phyloP scores from a whole-genome alignment of 169 alveolate genomes.

The Plasmodium yoelii region DNA sequence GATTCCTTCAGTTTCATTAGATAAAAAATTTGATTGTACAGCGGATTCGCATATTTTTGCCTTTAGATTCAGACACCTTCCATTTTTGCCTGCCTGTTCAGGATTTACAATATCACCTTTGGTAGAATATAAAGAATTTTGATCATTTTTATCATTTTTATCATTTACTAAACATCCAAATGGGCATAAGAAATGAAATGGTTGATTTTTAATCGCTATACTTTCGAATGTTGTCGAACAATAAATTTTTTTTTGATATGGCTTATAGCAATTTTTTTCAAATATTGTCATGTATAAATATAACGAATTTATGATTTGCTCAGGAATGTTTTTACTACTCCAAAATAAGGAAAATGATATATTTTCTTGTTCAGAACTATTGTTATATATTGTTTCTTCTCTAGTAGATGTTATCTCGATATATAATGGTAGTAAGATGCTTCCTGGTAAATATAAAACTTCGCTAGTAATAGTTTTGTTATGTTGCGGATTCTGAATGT shows the following conservation, averaged over 20 bases:
- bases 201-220: constrained; percentile 31
- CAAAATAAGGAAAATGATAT: constrained; percentile 59
- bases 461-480: constrained; percentile 26
- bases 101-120: neutral
- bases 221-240: constrained; percentile 49
- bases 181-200: constrained; percentile 65
- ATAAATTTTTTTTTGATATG: constrained; percentile 45
- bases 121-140: neutral
- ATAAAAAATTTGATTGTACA: constrained; percentile 20
- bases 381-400: neutral
- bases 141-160: neutral
- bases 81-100: neutral
- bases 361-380: neutral
- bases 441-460: constrained; percentile 25
- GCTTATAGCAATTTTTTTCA: constrained; percentile 52
- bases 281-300: constrained; percentile 53
- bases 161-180: constrained; percentile 9
- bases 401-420: constrained; percentile 55
- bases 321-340: constrained; percentile 50
- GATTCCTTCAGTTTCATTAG: constrained; percentile 32
- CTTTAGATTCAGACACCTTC: constrained; percentile 24
- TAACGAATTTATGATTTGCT: constrained; percentile 54
- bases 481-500: constrained; percentile 12
- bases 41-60: constrained; percentile 63
- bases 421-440: constrained; percentile 34